Evolutionary conservation across 352 stramenopile genomes (phyloP).

Genomic region (Halophytophthora batemanensis): DNA sequence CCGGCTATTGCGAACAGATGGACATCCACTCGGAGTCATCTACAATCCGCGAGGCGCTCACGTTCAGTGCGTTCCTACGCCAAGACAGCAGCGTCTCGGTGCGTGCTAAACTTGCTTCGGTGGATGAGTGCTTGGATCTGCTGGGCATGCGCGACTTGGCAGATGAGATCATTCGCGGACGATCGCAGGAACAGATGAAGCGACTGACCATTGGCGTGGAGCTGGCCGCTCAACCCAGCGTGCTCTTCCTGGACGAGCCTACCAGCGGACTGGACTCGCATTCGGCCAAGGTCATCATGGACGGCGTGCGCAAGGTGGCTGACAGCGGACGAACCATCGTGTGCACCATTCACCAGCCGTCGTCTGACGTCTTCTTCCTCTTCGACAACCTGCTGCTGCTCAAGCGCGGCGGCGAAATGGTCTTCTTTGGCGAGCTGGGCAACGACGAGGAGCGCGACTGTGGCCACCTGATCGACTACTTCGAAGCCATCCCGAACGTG

Average conservation of each 20-base stretch:
- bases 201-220: conserved; percentile 88
- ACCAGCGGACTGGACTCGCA: conserved; percentile 85
- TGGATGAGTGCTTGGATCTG: conserved; percentile 34
- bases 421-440: conserved; percentile 49
- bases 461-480: conserved; percentile 33
- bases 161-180: conserved; percentile 35
- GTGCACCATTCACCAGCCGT: conserved; percentile 44
- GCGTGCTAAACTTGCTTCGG: conserved; percentile 20
- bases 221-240: conserved; percentile 72
- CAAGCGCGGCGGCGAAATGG: conserved; percentile 45
- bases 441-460: conserved; percentile 15
- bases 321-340: conserved; percentile 60
- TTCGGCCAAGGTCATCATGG: conserved; percentile 70
- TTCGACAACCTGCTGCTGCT: conserved; percentile 86
- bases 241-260: conserved; percentile 88
- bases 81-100: conserved; percentile 28
- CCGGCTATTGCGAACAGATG: conserved; percentile 27
- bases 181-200: conserved; percentile 53
- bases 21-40: conserved; percentile 23
- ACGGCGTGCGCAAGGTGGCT: conserved; percentile 72
- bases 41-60: conserved; percentile 85
- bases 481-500: conserved; percentile 28
- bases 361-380: conserved; percentile 21
- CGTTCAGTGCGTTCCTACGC: conserved; percentile 84
- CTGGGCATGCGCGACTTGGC: conserved; percentile 28